phyloP scores from a whole-genome alignment of 371 early-diverging fungal species.

The Saksenaea vasiformis region DNA sequence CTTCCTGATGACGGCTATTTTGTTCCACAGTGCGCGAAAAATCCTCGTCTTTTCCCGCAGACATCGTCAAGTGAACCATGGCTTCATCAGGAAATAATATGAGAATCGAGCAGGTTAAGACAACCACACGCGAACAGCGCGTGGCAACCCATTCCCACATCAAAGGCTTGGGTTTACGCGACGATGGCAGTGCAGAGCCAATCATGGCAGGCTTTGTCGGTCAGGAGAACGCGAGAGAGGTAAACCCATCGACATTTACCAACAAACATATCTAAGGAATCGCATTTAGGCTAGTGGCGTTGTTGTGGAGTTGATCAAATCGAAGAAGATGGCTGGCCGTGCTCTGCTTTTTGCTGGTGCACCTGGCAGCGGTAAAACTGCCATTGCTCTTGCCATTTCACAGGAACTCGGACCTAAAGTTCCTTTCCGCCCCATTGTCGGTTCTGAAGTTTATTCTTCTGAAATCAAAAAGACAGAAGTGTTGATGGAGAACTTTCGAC shows the following conservation, averaged over 20 bases:
- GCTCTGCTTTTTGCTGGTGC: constrained; percentile 96
- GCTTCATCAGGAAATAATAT: constrained; percentile 41
- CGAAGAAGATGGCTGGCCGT: constrained; percentile 96
- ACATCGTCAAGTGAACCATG: background rate
- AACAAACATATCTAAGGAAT: background rate
- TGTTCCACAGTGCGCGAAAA: background rate
- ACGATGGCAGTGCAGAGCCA: constrained; percentile 89
- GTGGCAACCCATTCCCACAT: constrained; percentile 98
- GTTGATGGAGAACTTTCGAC: constrained; percentile 97
- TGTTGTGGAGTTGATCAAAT: constrained; percentile 91
- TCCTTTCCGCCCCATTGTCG: constrained; percentile 98
- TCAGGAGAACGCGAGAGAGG: constrained; percentile 94
- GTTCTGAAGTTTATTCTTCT: constrained; percentile 96
- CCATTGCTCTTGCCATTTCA: constrained; percentile 91
- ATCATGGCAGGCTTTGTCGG: constrained; percentile 94
- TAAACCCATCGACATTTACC: constrained; percentile 31
- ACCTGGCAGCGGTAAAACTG: constrained; percentile 96
- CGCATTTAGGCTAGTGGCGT: constrained; percentile 82
- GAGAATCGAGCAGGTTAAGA: constrained; percentile 85
- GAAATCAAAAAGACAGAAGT: constrained; percentile 99
- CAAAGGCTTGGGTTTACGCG: constrained; percentile 79
- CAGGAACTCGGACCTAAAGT: constrained; percentile 97
- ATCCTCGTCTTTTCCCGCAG: background rate
- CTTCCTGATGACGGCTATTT: background rate
- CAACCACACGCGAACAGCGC: constrained; percentile 84